Percentiles rank a stretch among this genome's conserved stretches.
Conservation (phyloP, 2,329 filamentous ascomycete species). For the Periglandula ipomoeae region DNA sequence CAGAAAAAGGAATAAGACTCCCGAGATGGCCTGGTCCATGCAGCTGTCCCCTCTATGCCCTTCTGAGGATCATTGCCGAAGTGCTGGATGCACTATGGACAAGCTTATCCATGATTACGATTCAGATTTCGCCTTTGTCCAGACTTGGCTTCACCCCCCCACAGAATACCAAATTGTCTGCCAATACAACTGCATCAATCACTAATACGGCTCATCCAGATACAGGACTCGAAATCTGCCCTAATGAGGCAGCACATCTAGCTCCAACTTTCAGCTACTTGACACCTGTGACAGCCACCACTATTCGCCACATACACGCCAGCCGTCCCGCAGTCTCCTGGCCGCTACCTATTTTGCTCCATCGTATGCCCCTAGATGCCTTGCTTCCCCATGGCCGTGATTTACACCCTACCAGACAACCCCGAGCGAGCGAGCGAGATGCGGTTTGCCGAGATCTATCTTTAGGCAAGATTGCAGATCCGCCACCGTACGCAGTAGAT, state of each 20-base stretch:
- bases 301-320: too few species aligned
- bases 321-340: background rate
- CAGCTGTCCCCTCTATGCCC: too few species aligned
- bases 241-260: background rate
- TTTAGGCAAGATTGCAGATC: background rate
- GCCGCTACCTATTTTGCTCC: too few species aligned
- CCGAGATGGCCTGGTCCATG: too few species aligned
- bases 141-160: background rate
- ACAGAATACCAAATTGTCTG: background rate
- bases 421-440: too few species aligned
- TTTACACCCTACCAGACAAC: too few species aligned
- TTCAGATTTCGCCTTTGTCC: background rate
- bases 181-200: background rate
- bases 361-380: too few species aligned
- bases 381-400: too few species aligned
- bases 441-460: background rate
- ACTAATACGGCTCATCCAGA: too few species aligned
- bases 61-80: too few species aligned
- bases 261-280: background rate
- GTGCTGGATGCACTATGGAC: background rate
- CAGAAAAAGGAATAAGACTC: too few species aligned
- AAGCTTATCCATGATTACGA: background rate
- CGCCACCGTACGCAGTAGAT: background rate
- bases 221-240: background rate
- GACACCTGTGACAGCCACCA: background rate